Base-by-base conservation (phyloP, 108 stramenopile genomes). In the Cyclostephanos tholiformis region DNA sequence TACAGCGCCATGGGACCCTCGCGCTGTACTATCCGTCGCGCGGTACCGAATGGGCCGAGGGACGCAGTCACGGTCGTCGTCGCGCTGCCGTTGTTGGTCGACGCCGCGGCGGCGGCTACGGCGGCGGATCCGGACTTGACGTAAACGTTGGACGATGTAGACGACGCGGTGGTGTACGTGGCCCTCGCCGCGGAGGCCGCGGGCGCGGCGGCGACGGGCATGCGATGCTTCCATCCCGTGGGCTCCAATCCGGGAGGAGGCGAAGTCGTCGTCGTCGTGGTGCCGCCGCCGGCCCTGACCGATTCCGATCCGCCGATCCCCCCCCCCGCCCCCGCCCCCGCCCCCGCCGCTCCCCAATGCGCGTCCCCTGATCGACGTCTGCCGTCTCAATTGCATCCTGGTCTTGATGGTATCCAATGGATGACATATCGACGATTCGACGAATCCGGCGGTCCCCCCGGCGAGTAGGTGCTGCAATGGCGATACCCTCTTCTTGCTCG, bases 1-100 rank as follows among this genome's bases (percentile, higher is more conserved):
- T 99, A 99, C 56, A 99, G 84, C n/a, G 96, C 91, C 35, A 87
- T 67, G 61, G 97, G 92, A 30, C 97, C 97, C 84, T 99, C 98
- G 20, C 95, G 87, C 46, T 86, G 77, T 8, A 97, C 76, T 67
- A 98, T 97, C 32, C 91, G 89, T 32, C 80, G 69, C 52, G 94
- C 94, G 2, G 96, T 94, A 26, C 90, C 89, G 66, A 91, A 69
- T 1, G 91, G 91, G 27, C 90, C 92, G 2, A 93, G 68, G 5
- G 95, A 67, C 23, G 90, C 88, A 23, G 57, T 62, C 39, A 86
- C 86, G 0, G 75, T 48, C 23, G 51, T 57, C 26, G 69, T 29
- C 8, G 49, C 12, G 39, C 12, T 58, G 55, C 73, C 17, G 71
- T 74, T 19, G n/a, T n/a, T n/a, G n/a, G 65, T 57, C 11, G 71